These are phyloP conservation scores for Fremontodendron californicum DNA, from an alignment of 345 rosid species.

Conservation along the genomic window DNA sequence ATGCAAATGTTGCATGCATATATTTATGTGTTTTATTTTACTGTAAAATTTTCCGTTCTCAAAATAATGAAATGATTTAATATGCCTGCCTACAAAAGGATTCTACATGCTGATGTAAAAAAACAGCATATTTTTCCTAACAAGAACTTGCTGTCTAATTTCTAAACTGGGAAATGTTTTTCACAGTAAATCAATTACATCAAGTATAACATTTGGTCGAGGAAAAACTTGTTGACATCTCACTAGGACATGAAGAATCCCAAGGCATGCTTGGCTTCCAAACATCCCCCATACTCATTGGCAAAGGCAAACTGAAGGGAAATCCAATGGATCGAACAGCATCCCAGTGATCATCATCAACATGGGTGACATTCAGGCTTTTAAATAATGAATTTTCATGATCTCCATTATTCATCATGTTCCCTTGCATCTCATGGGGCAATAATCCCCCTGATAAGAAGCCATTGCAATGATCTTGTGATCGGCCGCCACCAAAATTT, in stretches of 20 bases:
- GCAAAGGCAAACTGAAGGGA: constrained; percentile 32
- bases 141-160: neutral
- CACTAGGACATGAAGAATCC: constrained; percentile 32
- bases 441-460: constrained; percentile 13
- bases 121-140: neutral
- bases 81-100: neutral
- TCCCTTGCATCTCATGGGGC: constrained; percentile 24
- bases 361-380: constrained; percentile 6
- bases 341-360: constrained; percentile 30
- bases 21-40: neutral
- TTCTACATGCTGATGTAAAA: neutral
- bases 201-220: constrained; percentile 32
- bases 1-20: neutral
- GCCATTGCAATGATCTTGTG: constrained; percentile 28
- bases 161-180: neutral
- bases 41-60: neutral
- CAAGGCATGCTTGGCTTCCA: constrained; percentile 38
- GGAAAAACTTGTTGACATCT: constrained; percentile 26
- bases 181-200: constrained; percentile 2
- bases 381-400: constrained; percentile 12
- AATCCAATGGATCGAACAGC: constrained; percentile 20
- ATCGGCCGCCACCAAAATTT: constrained; percentile 15
- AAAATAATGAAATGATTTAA: constrained; percentile 4
- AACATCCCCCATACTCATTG: constrained; percentile 13
- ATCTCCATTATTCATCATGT: neutral